These are phyloP conservation scores for Isabelozyma rhagii DNA, from an alignment of 805 yeast genomes.

Conservation along the genomic window DNA sequence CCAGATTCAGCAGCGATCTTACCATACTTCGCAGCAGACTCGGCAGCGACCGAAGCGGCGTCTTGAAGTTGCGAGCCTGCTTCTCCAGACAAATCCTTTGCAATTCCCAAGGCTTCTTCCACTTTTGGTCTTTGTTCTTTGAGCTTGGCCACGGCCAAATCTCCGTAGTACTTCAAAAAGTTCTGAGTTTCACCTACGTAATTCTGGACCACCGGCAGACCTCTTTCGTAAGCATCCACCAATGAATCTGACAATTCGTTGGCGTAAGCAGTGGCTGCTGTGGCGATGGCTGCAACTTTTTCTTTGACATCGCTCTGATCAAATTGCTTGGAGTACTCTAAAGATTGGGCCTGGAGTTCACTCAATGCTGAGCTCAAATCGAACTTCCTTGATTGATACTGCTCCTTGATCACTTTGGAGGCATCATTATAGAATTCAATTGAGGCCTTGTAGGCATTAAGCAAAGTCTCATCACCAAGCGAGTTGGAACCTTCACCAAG, in stretches of 20 bases:
- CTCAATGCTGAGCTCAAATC: constrained; percentile 13
- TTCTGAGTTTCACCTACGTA: neutral
- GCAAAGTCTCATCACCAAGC: constrained; percentile 14
- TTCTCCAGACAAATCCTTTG: constrained; percentile 1
- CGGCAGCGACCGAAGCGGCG: neutral
- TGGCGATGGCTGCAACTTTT: constrained; percentile 7
- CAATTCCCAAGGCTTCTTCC: neutral
- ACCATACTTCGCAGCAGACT: neutral
- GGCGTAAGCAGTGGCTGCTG: constrained; percentile 10
- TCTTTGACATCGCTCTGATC: constrained; percentile 6
- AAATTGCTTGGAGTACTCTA: constrained; percentile 11
- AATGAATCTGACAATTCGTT: constrained; percentile 5
- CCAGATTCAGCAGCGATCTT: neutral
- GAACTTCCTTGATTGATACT: constrained; percentile 6
- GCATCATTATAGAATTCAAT: constrained; percentile 18
- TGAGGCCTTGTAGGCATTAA: constrained; percentile 11
- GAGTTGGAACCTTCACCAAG: constrained; percentile 9
- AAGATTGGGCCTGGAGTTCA: constrained; percentile 14
- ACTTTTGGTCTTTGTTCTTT: neutral
- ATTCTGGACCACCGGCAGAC: constrained; percentile 1
- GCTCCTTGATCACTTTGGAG: constrained; percentile 6
- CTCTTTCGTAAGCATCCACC: constrained; percentile 4
- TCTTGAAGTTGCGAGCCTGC: constrained; percentile 1
- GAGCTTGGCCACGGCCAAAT: neutral
- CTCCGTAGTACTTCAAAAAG: neutral